Conservation (phyloP, 2,329 filamentous ascomycete genomes). For the Diplodia intermedia region DNA sequence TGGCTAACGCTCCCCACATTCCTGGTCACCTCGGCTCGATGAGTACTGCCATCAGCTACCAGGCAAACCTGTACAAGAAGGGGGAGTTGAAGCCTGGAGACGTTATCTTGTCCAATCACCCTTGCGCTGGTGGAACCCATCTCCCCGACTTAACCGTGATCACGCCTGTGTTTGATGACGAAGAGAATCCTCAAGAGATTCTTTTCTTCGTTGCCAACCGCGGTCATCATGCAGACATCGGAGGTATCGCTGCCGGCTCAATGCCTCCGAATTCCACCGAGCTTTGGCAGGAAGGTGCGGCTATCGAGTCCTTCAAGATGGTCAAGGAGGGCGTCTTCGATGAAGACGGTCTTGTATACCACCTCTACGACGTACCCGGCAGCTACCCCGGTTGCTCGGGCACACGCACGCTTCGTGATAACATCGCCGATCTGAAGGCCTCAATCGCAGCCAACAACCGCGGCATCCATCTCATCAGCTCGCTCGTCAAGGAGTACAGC, state of each 20-base stretch:
- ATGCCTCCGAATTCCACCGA: conserved; percentile 54
- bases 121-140: conserved; percentile 42
- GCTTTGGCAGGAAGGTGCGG: conserved; percentile 57
- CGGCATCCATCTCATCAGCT: conserved; percentile 47
- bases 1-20: conserved; percentile 42
- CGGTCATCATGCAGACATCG: conserved; percentile 44
- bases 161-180: conserved; percentile 41
- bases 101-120: conserved; percentile 42
- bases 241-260: conserved; percentile 39
- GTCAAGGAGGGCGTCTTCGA: conserved; percentile 47
- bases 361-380: conserved; percentile 41
- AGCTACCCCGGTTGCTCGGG: conserved; percentile 44
- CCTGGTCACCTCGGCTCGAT: conserved; percentile 41
- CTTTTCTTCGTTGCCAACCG: conserved; percentile 42
- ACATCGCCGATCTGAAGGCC: conserved; percentile 48
- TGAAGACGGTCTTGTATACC: conserved; percentile 43
- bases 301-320: conserved; percentile 53
- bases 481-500: conserved; percentile 47
- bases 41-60: conserved; percentile 41
- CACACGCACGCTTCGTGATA: conserved; percentile 45
- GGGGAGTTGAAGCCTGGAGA: conserved; percentile 39
- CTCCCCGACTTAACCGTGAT: conserved; percentile 42
- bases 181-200: conserved; percentile 34
- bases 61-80: conserved; percentile 37
- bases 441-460: conserved; percentile 46